These are phyloP conservation scores for Cladophialophora yegresii DNA, from an alignment of 2,329 filamentous ascomycete genomes.

Conservation along the genomic window DNA sequence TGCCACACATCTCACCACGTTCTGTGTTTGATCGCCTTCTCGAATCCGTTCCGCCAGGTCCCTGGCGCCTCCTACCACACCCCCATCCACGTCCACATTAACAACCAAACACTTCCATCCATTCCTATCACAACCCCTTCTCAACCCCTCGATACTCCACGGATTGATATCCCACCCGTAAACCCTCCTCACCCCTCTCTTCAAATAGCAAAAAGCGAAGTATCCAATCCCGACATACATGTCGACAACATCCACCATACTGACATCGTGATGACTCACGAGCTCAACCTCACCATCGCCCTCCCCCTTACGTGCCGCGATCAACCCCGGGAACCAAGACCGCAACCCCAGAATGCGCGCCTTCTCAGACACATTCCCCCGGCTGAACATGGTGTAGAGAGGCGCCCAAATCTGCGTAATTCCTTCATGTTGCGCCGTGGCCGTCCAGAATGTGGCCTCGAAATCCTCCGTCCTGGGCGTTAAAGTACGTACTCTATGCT, in stretches of 20 bases:
- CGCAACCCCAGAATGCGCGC: constrained; percentile 63
- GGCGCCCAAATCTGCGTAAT: constrained; percentile 86
- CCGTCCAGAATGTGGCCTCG: constrained; percentile 72
- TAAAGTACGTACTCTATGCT: constrained; percentile 28
- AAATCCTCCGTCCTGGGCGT: constrained; percentile 58
- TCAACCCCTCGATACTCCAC: constrained; percentile 80
- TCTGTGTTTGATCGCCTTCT: constrained; percentile 3
- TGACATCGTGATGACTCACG: constrained; percentile 29
- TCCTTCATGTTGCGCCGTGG: constrained; percentile 71
- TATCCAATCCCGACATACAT: constrained; percentile 93
- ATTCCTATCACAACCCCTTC: constrained; percentile 71
- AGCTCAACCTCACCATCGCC: constrained; percentile 25
- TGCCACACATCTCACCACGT: constrained; percentile 61
- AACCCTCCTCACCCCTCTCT: constrained; percentile 67
- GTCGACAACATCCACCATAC: constrained; percentile 61
- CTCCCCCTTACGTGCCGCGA: constrained; percentile 11
- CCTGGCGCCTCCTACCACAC: constrained; percentile 25
- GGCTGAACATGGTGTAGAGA: constrained; percentile 88
- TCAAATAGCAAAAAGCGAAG: constrained; percentile 82
- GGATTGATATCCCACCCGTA: constrained; percentile 90
- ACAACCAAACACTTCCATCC: constrained; percentile 65
- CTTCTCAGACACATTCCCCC: constrained; percentile 89
- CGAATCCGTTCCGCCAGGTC: constrained; percentile 42
- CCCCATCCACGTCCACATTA: constrained; percentile 43
- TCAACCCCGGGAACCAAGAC: constrained; percentile 28